Evolutionary conservation across 2,329 filamentous ascomycete species (phyloP), one percentile per base, ranked within the genome.

Genomic region (Diaporthe vexans): DNA sequence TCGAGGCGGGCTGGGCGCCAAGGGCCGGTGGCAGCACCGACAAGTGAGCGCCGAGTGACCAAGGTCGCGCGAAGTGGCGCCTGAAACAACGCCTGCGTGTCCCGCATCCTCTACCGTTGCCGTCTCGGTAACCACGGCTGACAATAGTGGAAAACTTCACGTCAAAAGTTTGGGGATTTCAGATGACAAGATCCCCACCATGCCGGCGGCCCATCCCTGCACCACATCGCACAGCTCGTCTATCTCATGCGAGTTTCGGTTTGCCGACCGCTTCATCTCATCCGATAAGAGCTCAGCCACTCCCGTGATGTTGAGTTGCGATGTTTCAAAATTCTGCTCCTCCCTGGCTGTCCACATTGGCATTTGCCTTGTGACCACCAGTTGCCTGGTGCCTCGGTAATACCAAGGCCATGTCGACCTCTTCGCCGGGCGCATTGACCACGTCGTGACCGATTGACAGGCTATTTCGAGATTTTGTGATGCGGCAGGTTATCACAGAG

Each of bases 51-150:
- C 54, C 43, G 13, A 67, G 37, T 61, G 26, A 65, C 35, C 48
- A 58, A 51, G 61, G 59, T 63, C 56, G 35, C 48, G 46, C 33
- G 35, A 35, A 29, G 46, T 29, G 35, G 11, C n/a, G 70, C 71
- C 37, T 61, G 63, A 65, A 69, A 73, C 72, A 70, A 26, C 21
- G 58, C 29, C 26, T 68, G 33, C 63, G 63, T 54, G 63, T 54
- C 54, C 35, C 56, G 17, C 35, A 8, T 19, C 65, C 15, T 52
- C 58, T 33, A 40, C 48, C 13, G 26, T 11, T 29, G 29, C 37
- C 26, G 33, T 19, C 48, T 57, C 56, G 24, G 29, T 33, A 61
- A 40, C 40, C 29, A 43, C 29, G 19, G 24, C n/a, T 29, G 33
- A 26, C 57, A 43, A 46, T 59, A 48, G 48, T 37, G 40, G 33